Conservation (phyloP, 169 alveolate genomes). For the Cryptosporidium parvum region DNA sequence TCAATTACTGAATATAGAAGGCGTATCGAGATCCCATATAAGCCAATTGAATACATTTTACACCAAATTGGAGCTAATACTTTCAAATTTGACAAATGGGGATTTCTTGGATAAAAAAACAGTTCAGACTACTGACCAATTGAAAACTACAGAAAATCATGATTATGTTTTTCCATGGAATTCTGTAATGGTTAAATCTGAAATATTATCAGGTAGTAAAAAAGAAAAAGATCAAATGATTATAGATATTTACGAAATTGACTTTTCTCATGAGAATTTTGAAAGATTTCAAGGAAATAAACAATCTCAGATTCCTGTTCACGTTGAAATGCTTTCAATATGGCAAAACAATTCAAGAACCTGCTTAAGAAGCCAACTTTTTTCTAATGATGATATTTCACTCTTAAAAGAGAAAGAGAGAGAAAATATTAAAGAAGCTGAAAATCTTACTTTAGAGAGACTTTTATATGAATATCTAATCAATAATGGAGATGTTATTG, state of each 20-base stretch:
- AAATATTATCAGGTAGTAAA: background rate
- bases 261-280: background rate
- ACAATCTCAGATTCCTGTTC: slow-evolving; percentile 38
- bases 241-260: slow-evolving; percentile 30
- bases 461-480: slow-evolving; percentile 24
- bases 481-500: slow-evolving; percentile 41
- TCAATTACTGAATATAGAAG: slow-evolving; percentile 3
- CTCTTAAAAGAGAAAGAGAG: slow-evolving; percentile 15
- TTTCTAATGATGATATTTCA: slow-evolving; percentile 24
- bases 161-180: slow-evolving; percentile 50
- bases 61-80: slow-evolving; percentile 28
- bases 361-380: slow-evolving; percentile 32
- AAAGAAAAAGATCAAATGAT: background rate
- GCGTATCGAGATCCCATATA: slow-evolving; percentile 43
- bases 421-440: background rate
- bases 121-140: background rate
- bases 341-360: slow-evolving; percentile 26
- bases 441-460: slow-evolving; percentile 18
- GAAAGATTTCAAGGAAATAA: background rate
- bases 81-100: slow-evolving; percentile 32
- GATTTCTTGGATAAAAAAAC: background rate
- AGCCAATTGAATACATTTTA: slow-evolving; percentile 17
- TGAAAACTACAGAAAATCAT: background rate
- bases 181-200: slow-evolving; percentile 17
- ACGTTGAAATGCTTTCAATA: slow-evolving; percentile 48